A percentile compares a stretch with the other conserved stretches of the same genome.
Conservation (phyloP, 83 land plant genomes). For the Thuja plicata region DNA sequence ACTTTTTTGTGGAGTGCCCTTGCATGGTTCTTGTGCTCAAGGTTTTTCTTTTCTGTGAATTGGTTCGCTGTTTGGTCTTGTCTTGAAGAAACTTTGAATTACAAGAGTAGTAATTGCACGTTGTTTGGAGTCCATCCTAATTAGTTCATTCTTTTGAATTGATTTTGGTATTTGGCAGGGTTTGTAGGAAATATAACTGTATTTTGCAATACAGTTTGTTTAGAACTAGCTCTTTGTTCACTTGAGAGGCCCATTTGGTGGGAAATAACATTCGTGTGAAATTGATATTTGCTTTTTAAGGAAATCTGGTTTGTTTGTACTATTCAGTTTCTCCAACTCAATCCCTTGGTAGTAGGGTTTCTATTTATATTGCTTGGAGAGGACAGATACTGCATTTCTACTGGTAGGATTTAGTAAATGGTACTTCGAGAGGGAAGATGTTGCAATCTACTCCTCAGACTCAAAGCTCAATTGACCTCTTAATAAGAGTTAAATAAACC, state of each 20-base stretch:
- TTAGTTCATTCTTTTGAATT: not conserved
- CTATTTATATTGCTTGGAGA: not conserved
- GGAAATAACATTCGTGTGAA: not conserved
- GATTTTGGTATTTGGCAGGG: not conserved
- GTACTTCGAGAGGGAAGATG: not conserved
- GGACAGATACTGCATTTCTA: not conserved
- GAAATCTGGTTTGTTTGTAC: not conserved
- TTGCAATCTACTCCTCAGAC: not conserved
- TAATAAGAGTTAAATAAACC: not conserved
- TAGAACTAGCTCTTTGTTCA: not conserved
- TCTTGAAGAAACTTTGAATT: not conserved
- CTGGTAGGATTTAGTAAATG: no score
- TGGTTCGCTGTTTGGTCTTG: not conserved
- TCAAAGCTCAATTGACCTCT: not conserved
- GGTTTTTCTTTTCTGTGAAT: not conserved
- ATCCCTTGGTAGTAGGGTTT: not conserved
- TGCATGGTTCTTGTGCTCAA: not conserved
- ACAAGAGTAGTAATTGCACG: not conserved
- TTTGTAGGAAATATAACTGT: not conserved
- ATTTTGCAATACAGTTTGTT: not conserved
- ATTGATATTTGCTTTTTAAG: not conserved
- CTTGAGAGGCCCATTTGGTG: not conserved
- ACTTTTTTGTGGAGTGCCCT: not conserved
- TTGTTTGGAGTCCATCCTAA: not conserved
- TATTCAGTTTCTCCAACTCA: not conserved